These are phyloP conservation scores for Stevia rebaudiana DNA, from an alignment of 140 eudicot genomes.

Conservation along the genomic window DNA sequence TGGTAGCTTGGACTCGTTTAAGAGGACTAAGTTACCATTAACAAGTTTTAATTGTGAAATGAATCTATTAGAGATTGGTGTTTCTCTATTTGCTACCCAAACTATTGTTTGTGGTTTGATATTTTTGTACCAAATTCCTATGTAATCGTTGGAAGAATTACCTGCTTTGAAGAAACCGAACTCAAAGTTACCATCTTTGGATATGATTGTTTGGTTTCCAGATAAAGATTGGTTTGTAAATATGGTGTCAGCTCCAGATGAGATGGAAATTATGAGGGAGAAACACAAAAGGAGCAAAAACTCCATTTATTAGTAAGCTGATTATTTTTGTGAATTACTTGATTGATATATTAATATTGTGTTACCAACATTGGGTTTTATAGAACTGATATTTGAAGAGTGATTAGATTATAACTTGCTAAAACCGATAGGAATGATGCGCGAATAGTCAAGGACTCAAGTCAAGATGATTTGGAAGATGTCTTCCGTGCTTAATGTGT, in stretches of 20 bases:
- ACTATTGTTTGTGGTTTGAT: constrained; percentile 34
- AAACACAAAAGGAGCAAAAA: constrained; percentile 20
- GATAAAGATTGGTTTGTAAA: constrained; percentile 38
- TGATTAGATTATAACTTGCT: not conserved
- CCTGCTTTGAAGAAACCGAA: constrained; percentile 62
- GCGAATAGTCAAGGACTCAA: not conserved
- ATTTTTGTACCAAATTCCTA: constrained; percentile 56
- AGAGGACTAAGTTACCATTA: constrained; percentile 54
- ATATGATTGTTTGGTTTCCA: constrained; percentile 49
- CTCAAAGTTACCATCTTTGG: constrained; percentile 43
- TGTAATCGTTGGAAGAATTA: constrained; percentile 42
- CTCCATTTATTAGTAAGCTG: constrained; percentile 1
- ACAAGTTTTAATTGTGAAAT: constrained; percentile 33
- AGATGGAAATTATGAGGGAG: constrained; percentile 6
- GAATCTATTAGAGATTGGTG: constrained; percentile 38
- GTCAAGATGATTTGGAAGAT: not conserved
- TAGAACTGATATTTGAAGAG: too few relatives aligned
- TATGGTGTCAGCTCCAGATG: constrained; percentile 39
- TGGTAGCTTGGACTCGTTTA: constrained; percentile 20
- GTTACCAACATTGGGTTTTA: not conserved
- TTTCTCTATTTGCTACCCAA: constrained; percentile 76
- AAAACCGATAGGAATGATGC: not conserved
- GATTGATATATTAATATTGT: too few relatives aligned
- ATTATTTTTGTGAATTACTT: not conserved
- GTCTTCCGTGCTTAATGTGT: not conserved